phyloP scores from a whole-genome alignment of 345 rosid species.

The Eucalyptus caleyi region DNA sequence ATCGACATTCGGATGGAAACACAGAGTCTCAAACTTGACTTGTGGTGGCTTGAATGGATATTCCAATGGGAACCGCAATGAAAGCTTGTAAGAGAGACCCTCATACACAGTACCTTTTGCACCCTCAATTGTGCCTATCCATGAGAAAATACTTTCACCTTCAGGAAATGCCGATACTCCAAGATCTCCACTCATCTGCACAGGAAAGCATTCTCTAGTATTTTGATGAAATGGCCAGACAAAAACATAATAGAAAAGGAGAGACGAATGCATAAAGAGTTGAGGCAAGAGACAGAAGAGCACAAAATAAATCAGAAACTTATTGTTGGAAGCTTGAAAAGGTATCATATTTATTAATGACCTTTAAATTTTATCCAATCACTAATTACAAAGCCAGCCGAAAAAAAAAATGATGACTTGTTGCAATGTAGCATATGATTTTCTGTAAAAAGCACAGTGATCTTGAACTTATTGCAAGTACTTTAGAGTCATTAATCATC shows the following conservation, averaged over 20 bases:
- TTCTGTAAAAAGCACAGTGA: not conserved
- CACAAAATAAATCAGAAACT: not conserved
- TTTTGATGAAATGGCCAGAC: not conserved
- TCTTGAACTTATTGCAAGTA: not conserved
- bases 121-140: constrained; percentile 57
- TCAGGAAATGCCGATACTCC: constrained; percentile 71
- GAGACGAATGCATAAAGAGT: not conserved
- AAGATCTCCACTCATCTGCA: constrained; percentile 48
- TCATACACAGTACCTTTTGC: constrained; percentile 52
- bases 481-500: not conserved
- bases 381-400: not conserved
- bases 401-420: not conserved
- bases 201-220: not conserved
- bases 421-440: not conserved
- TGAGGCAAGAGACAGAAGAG: not conserved
- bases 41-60: constrained; percentile 66
- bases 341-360: not conserved
- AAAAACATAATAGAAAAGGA: not conserved
- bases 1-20: constrained; percentile 72
- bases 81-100: constrained; percentile 54
- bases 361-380: not conserved
- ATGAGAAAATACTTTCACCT: constrained; percentile 47
- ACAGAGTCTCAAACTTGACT: constrained; percentile 53
- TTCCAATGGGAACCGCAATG: constrained; percentile 44
- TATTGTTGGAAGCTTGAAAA: not conserved